Base-by-base conservation (phyloP, 306 rosid genomes). In the Trifolium repens region DNA sequence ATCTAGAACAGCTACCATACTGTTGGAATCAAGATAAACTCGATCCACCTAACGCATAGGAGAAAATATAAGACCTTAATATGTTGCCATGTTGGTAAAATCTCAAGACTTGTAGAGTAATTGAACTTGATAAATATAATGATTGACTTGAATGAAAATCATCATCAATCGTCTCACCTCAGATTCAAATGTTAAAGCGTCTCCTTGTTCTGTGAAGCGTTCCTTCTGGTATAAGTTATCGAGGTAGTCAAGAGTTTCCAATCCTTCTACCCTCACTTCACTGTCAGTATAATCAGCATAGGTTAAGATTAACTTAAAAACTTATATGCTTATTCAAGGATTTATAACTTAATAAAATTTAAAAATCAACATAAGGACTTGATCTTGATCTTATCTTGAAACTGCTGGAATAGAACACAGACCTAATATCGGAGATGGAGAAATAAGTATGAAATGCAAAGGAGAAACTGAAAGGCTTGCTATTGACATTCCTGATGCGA, bases 161-260 rank as follows among this genome's bases (percentile, higher is more conserved):
- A 27, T 34, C 57, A 77, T 57, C 13, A 26, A 55, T 30, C 35
- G 62, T 1, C 52, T 73, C 81, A 92, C 99, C 96, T 94, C 98
- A 0, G 97, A 87, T 78, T 94, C 99, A 78, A 94, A 94, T 69
- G 99, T 94, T 58, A 94, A 81, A 79, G 97, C 82, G 74, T 82
- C 88, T 78, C 97, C 96, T 87, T 94, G 99, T 69, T 94, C 98
- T 0, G 99, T 94, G 85, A 94, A 92, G 1, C 93, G 96, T 81
- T 90, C 81, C 76, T 84, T 92, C 24, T 90, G 78, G 35, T 3
- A 17, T 9, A 92, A 77, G 79, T 92, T 94, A 85, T 92, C 97
- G 0, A 94, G 84, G 65, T 89, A 94, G 80, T 94, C 92, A 3
- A 83, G 93, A 83, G 97, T 90, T 85, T 94, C 99, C 83, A 94